Evolutionary conservation across 169 alveolate species (phyloP), one percentile per base, ranked within the genome.

Genomic region (Plasmodium gonderi): DNA sequence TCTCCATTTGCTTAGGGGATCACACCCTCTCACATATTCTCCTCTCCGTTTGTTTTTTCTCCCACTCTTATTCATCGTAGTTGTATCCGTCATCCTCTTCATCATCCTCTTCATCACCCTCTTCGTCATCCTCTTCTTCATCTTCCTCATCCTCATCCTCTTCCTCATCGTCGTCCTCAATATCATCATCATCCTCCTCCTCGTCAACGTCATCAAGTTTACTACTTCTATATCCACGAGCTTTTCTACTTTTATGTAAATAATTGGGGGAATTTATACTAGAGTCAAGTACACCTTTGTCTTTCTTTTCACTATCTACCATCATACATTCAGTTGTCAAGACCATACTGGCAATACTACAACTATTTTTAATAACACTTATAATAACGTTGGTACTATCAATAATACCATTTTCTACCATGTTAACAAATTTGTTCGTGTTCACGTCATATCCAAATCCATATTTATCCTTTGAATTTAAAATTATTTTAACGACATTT

Each of bases 261-360:
- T 80, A 80, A 68, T 80, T 69, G 11, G 74, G 79, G 17, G 91
- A 76, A 49, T 44, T 75, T n/a, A 90, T 45, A 20, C 91, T 36
- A 0, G 91, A 40, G 23, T 80, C 91, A 9, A 80, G 67, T 17
- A 80, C 42, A 12, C 91, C 91, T 75, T 78, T 80, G 64, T 90
- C 90, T 78, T 85, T 85, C 68, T 97, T 95, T 77, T 96, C 97
- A 93, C 96, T 96, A 69, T 96, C 97, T 31, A 97, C 98, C 98
- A 96, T 97, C 98, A 98, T 96, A 91, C 96, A 97, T 95, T 95
- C 99, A 69, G 98, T 96, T 83, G 96, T 98, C 94, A 93, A 98
- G 91, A 81, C 98, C 96, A 91, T 97, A 87, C 98, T 97, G 76
- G 97, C 98, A 89, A 97, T 97, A 31, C 98, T 96, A 20, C 97